Evolutionary conservation across 2,329 filamentous ascomycete species (phyloP), one percentile per base, ranked within the genome.

Genomic region (Diplodia corticola): DNA sequence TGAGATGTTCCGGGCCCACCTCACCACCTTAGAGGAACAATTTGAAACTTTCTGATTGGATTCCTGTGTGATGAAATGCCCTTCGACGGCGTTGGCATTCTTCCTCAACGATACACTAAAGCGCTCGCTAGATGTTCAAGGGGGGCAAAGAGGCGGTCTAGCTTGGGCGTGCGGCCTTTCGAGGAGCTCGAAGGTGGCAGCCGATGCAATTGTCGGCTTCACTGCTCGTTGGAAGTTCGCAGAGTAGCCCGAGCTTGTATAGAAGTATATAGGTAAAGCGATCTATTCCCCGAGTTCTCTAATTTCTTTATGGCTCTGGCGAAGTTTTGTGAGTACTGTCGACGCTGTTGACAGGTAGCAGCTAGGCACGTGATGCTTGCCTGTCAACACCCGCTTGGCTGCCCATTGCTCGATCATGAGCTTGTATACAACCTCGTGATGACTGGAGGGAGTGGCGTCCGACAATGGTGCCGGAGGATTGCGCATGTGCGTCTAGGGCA

Each of bases 1-100:
- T 81, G 81, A 80, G 68, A 79, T 80, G 79, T 77, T 75, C 79
- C 74, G 74, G 78, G 79, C 78, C 76, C 77, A 67, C 69, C 70
- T 76, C 77, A 81, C 80, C 80, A 81, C 79, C 78, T 77, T 76
- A 75, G 72, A 78, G 76, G 79, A 76, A 77, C 78, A 77, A 75
- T 75, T 65, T 76, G 73, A 79, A 69, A 74, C 69, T 69, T 75
- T 77, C 81, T 81, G 81, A 82, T 78, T 77, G 79, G 78, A 74
- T 68, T 72, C 74, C 78, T 79, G 76, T 79, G 72, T 74, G 63
- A 48, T 61, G 44, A 2, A 9, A 10, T 61, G 44, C 37, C 22
- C n/a, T 61, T 61, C 40, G 57, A 49, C 57, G 57, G 10, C 57
- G 57, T 49, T 15, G 57, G 57, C 57, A 61, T 49, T 28, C 20